Conservation (phyloP, 192 early-diverging fungal genomes). For the Geranomyces michiganensis region DNA sequence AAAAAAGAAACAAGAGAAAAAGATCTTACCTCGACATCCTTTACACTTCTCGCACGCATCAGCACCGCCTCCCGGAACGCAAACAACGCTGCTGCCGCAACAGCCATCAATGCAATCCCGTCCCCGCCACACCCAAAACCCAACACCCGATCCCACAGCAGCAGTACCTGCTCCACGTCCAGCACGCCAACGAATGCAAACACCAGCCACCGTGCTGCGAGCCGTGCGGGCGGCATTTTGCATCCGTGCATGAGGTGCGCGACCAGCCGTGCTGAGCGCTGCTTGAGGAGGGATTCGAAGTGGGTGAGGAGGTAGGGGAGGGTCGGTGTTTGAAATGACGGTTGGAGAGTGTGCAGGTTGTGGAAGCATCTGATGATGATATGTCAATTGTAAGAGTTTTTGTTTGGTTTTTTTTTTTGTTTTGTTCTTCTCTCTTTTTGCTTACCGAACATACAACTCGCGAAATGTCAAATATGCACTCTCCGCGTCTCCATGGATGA, state of each 20-base stretch:
- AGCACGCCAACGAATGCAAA: conserved; percentile 59
- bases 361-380: conserved; percentile 47
- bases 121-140: conserved; percentile 46
- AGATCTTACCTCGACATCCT: conserved; percentile 1
- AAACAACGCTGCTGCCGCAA: conserved; percentile 49
- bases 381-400: background rate
- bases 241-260: conserved; percentile 44
- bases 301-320: conserved; percentile 36
- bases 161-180: conserved; percentile 57
- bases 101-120: conserved; percentile 40
- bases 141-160: conserved; percentile 61
- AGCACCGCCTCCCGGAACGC: conserved; percentile 28
- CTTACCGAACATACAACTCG: conserved; percentile 55
- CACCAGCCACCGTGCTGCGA: conserved; percentile 58
- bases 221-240: conserved; percentile 37
- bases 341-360: conserved; percentile 50
- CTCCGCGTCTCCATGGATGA: conserved; percentile 45
- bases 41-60: background rate
- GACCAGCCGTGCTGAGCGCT: conserved; percentile 48
- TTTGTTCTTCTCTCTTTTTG: no score
- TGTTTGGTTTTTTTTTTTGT: no score
- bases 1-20: no score
- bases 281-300: conserved; percentile 57
- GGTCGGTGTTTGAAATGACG: conserved; percentile 1
- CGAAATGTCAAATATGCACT: conserved; percentile 56